These are phyloP conservation scores for Linum lewisii DNA, from an alignment of 345 rosid genomes.

Conservation along the genomic window DNA sequence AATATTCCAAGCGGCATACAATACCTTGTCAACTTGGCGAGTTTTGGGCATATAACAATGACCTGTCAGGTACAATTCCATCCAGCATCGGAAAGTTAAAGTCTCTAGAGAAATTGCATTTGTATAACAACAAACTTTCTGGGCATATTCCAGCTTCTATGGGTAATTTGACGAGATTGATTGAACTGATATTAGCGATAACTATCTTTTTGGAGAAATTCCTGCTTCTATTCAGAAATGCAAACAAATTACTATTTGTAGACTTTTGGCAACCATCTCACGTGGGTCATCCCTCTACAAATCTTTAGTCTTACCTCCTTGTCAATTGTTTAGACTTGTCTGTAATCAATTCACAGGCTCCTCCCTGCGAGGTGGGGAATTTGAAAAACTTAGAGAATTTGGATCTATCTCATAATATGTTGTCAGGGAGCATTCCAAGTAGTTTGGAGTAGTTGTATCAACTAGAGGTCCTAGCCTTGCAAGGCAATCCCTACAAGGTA, in stretches of 20 bases:
- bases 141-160: no score
- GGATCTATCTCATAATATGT: not conserved
- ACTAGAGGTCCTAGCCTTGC: not conserved
- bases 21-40: no score
- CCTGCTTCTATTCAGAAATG: no score
- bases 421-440: constrained; percentile 4
- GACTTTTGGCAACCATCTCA: constrained; percentile 1
- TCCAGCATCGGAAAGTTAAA: no score
- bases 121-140: no score
- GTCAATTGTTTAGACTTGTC: not conserved
- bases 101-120: no score
- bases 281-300: not conserved
- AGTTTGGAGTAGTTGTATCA: not conserved
- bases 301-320: not conserved
- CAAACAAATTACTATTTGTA: not conserved
- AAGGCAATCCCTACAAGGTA: constrained; percentile 2
- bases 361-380: not conserved
- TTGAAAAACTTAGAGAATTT: not conserved
- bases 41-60: no score
- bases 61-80: no score
- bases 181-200: no score
- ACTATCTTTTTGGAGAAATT: no score
- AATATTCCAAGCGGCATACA: no score
- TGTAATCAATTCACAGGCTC: not conserved
- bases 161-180: no score